Conservation (phyloP, 768 basidiomycete species). For the Pleurotus citrinopileatus region DNA sequence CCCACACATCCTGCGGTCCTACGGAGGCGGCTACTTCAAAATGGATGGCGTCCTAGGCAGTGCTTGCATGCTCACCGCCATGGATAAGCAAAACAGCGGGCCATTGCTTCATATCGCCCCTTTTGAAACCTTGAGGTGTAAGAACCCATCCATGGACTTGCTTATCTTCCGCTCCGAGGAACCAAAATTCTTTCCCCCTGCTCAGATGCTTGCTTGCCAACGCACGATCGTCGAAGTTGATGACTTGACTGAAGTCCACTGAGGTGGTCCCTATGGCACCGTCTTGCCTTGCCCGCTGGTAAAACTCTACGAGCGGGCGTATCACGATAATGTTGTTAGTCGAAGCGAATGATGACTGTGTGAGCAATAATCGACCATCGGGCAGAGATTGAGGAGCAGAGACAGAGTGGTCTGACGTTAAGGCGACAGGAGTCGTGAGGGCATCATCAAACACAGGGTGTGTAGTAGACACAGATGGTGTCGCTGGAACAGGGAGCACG, state of each 20-base stretch:
- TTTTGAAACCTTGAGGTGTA: constrained; percentile 75
- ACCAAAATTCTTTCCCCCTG: constrained; percentile 82
- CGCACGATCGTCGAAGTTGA: constrained; percentile 55
- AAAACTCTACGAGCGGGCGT: constrained; percentile 38
- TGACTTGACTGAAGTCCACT: constrained; percentile 52
- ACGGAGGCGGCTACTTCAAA: too few species aligned
- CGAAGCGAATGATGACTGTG: constrained; percentile 67
- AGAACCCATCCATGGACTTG: constrained; percentile 83
- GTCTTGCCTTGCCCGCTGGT: constrained; percentile 27
- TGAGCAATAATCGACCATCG: constrained; percentile 63
- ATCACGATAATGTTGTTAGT: constrained; percentile 82
- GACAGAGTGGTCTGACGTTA: constrained; percentile 58
- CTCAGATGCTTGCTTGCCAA: constrained; percentile 58
- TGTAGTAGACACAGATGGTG: constrained; percentile 52
- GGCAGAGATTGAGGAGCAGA: constrained; percentile 62
- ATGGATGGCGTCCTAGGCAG: too few species aligned
- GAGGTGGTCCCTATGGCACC: constrained; percentile 22
- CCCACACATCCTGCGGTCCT: constrained; percentile 84
- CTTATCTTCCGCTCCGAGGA: constrained; percentile 74
- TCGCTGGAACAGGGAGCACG: constrained; percentile 63
- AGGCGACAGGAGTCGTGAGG: constrained; percentile 50
- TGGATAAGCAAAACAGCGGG: constrained; percentile 82
- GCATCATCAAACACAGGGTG: constrained; percentile 44
- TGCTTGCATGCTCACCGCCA: constrained; percentile 61
- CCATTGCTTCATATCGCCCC: constrained; percentile 67